These are phyloP conservation scores for Dictyostelium citrinum DNA, from an alignment of 78 protist genomes.

Conservation along the genomic window DNA sequence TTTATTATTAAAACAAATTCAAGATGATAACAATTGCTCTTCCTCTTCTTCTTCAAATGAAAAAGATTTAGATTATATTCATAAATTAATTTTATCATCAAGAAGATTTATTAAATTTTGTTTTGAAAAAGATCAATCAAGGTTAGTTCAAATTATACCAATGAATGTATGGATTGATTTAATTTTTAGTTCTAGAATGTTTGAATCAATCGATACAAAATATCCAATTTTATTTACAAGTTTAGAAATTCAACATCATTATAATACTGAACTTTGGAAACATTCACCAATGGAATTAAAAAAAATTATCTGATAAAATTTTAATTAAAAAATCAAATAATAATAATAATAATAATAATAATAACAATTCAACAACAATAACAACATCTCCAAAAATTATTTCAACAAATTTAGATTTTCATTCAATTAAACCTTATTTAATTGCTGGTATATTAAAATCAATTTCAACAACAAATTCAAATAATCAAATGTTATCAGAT, in stretches of 20 bases:
- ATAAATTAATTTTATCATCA: neutral
- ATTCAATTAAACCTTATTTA: constrained; percentile 7
- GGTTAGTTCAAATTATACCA: neutral
- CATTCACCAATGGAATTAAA: neutral
- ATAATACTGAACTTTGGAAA: constrained; percentile 9
- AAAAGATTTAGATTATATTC: neutral
- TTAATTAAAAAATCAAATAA: neutral
- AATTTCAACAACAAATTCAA: neutral
- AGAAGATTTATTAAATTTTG: constrained; percentile 18
- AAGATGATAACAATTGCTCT: too few species aligned
- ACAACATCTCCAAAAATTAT: neutral
- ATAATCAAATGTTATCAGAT: neutral
- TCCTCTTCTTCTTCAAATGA: too few species aligned
- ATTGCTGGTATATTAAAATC: constrained; percentile 1
- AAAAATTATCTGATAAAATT: neutral
- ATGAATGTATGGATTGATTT: constrained; percentile 15
- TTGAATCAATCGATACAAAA: neutral
- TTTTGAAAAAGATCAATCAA: constrained; percentile 28
- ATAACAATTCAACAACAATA: neutral
- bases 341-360: neutral
- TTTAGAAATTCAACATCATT: constrained; percentile 8
- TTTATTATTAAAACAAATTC: neutral
- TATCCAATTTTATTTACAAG: constrained; percentile 8
- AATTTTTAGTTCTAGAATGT: neutral
- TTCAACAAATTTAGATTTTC: neutral